Percentiles rank a stretch among this genome's conserved stretches.
These are phyloP conservation scores for Phaffomyces opuntiae DNA, from an alignment of 805 yeast species.

Conservation along the genomic window DNA sequence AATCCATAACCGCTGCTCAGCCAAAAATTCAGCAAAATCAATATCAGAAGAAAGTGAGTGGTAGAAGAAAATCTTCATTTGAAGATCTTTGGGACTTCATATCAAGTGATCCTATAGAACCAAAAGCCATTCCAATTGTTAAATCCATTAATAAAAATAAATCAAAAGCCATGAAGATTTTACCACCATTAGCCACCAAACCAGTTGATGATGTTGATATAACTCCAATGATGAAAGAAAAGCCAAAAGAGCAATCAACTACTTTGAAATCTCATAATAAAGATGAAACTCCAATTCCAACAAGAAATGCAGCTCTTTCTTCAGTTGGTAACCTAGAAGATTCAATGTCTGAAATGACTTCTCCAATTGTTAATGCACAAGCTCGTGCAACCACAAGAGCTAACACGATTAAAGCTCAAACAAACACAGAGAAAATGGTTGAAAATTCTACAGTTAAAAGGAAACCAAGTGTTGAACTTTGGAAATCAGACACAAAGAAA, in stretches of 20 bases:
- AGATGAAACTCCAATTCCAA: neutral
- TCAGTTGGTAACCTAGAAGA: conserved; percentile 6
- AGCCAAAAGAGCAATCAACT: neutral
- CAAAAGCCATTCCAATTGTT: neutral
- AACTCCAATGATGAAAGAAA: neutral
- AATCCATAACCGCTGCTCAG: no score
- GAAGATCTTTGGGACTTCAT: conserved; percentile 22
- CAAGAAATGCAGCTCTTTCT: neutral
- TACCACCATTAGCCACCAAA: neutral
- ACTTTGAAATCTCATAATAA: neutral
- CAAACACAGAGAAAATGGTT: neutral
- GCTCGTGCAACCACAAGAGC: conserved; percentile 13
- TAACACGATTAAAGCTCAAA: neutral
- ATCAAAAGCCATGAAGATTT: conserved; percentile 8
- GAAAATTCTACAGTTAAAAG: neutral
- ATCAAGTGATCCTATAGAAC: conserved; percentile 6
- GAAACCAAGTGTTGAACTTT: neutral
- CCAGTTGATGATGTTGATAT: neutral
- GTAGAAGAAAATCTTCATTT: neutral
- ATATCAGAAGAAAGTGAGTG: no score
- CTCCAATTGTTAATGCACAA: conserved; percentile 13
- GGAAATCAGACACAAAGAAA: neutral
- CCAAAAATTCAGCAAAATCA: no score
- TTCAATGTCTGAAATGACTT: conserved; percentile 10
- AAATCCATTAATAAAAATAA: neutral